Conservation (phyloP, 345 rosid species). For the Erucastrum elatum region DNA sequence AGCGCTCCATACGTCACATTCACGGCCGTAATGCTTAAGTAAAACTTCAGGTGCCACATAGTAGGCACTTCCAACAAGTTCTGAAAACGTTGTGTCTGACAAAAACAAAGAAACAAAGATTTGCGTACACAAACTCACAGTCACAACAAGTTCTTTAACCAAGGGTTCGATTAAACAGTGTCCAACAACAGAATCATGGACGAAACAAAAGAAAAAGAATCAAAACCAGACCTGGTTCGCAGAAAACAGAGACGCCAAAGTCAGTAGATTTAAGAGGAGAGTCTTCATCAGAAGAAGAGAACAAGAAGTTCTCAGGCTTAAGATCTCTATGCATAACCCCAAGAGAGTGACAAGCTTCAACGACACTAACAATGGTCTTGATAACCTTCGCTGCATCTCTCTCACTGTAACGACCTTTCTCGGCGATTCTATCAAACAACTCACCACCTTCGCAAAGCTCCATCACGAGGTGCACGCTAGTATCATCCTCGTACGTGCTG, state of each 20-base stretch:
- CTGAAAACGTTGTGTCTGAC: slow-evolving; percentile 53
- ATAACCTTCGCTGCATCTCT: slow-evolving; percentile 73
- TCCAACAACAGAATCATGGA: background rate
- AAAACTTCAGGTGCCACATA: slow-evolving; percentile 83
- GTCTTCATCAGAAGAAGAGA: slow-evolving; percentile 57
- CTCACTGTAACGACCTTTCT: slow-evolving; percentile 73
- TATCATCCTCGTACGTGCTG: slow-evolving; percentile 53
- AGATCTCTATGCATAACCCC: slow-evolving; percentile 80
- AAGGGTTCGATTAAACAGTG: background rate
- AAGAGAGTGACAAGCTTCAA: slow-evolving; percentile 75
- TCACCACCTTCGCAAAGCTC: slow-evolving; percentile 82
- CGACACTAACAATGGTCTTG: slow-evolving; percentile 72
- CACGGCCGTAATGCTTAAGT: slow-evolving; percentile 64
- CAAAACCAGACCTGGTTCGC: slow-evolving; percentile 57
- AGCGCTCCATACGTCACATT: slow-evolving; percentile 83
- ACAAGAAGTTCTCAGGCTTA: slow-evolving; percentile 83
- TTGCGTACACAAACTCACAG: background rate
- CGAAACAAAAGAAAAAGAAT: background rate
- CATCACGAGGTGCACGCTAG: slow-evolving; percentile 70
- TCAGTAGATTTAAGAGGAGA: slow-evolving; percentile 81
- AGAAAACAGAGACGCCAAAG: slow-evolving; percentile 77
- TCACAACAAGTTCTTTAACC: background rate
- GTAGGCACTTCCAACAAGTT: slow-evolving; percentile 82
- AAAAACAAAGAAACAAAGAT: slow-evolving; percentile 10
- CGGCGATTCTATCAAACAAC: slow-evolving; percentile 71